These are phyloP conservation scores for Candida endomychidarum DNA, from an alignment of 805 yeast genomes.

Conservation along the genomic window DNA sequence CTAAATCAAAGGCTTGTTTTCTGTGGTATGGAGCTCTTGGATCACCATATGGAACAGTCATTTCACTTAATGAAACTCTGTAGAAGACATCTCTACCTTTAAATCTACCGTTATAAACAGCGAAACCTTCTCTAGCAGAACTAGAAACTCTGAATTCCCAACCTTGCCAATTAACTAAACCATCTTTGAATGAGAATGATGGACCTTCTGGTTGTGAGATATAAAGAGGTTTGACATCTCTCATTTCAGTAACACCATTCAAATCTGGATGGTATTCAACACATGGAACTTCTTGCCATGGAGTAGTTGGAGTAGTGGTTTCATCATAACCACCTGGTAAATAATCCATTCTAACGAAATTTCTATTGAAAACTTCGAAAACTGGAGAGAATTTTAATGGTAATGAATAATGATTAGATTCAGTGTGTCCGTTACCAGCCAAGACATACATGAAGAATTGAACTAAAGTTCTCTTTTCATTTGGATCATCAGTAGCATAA, in stretches of 20 bases:
- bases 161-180: conserved; percentile 74
- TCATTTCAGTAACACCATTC: conserved; percentile 47
- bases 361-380: conserved; percentile 57
- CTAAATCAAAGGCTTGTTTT: conserved; percentile 84
- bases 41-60: conserved; percentile 89
- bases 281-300: conserved; percentile 59
- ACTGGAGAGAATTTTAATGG: conserved; percentile 77
- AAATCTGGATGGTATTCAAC: conserved; percentile 77
- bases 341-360: conserved; percentile 70
- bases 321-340: conserved; percentile 73
- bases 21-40: conserved; percentile 78
- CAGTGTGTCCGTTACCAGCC: conserved; percentile 61
- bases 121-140: conserved; percentile 78
- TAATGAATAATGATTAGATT: conserved; percentile 72
- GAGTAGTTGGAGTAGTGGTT: conserved; percentile 53
- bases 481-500: conserved; percentile 73
- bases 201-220: conserved; percentile 79
- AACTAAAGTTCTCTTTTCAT: conserved; percentile 59
- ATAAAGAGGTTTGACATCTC: conserved; percentile 69
- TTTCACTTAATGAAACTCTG: conserved; percentile 72
- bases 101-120: conserved; percentile 67
- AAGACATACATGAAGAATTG: conserved; percentile 76
- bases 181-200: conserved; percentile 56
- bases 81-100: conserved; percentile 76
- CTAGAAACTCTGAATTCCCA: conserved; percentile 77